Evolutionary conservation across 208 protist genomes (phyloP).

Genomic region (Trypanosoma congolense): DNA sequence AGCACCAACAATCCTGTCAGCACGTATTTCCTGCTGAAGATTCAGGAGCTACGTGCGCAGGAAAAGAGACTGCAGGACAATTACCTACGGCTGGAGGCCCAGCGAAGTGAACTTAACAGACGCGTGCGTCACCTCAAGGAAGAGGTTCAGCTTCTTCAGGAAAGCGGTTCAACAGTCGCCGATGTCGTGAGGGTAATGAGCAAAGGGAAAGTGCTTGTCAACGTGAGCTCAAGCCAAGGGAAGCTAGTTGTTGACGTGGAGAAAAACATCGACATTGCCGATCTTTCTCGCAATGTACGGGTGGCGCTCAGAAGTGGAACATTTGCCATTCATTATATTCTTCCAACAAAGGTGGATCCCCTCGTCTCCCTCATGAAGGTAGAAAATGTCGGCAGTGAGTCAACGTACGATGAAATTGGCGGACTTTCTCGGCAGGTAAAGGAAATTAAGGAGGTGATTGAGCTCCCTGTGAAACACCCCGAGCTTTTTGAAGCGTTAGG

Average conservation of each 20-base stretch:
- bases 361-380: conserved; percentile 99
- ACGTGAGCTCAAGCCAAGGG: conserved; percentile 91
- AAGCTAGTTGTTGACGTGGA: conserved; percentile 99
- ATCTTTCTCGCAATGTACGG: conserved; percentile 93
- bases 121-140: conserved; percentile 97
- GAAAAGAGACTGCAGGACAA: conserved; percentile 84
- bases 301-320: conserved; percentile 97
- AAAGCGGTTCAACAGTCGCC: conserved; percentile 97
- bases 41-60: conserved; percentile 82
- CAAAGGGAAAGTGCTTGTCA: conserved; percentile 98
- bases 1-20: conserved; percentile 38
- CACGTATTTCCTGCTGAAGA: conserved; percentile 88
- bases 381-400: conserved; percentile 99
- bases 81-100: conserved; percentile 80
- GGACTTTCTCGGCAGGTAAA: conserved; percentile 99
- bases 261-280: conserved; percentile 91
- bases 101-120: conserved; percentile 88
- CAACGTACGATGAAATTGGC: conserved; percentile 99
- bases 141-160: conserved; percentile 97
- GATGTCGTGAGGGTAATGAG: conserved; percentile 99
- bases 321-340: conserved; percentile 97
- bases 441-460: conserved; percentile 88
- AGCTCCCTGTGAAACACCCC: conserved; percentile 93
- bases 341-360: conserved; percentile 98
- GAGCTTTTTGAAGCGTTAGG: conserved; percentile 99